These are phyloP conservation scores for Ustulina deusta DNA, from an alignment of 2,329 filamentous ascomycete genomes.

Conservation along the genomic window DNA sequence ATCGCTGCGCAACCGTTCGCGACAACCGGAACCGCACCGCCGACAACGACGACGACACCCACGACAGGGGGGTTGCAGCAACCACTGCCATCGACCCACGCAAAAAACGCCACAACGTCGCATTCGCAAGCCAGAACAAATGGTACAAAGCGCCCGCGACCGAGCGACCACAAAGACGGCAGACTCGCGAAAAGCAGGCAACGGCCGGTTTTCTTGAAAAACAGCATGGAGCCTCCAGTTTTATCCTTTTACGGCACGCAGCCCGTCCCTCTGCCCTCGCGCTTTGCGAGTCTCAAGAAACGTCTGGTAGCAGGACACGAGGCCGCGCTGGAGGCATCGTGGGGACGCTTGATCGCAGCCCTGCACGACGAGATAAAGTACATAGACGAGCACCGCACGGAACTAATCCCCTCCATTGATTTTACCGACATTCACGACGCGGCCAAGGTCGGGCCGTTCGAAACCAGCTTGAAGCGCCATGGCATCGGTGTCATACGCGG, in stretches of 20 bases:
- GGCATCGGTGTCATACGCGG: conserved; percentile 75
- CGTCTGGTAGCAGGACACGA: conserved; percentile 68
- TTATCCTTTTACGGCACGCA: conserved; percentile 69
- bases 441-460: conserved; percentile 66
- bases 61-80: conserved; percentile 21
- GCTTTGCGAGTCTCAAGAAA: conserved; percentile 68
- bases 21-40: conserved; percentile 21
- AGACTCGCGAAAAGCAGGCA: conserved; percentile 50
- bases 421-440: conserved; percentile 63
- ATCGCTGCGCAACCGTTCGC: conserved; percentile 27
- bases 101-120: conserved; percentile 16
- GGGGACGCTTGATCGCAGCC: conserved; percentile 65
- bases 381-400: conserved; percentile 63
- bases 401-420: conserved; percentile 68
- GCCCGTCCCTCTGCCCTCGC: conserved; percentile 68
- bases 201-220: conserved; percentile 50
- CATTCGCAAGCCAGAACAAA: conserved; percentile 28
- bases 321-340: conserved; percentile 64
- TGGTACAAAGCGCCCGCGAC: conserved; percentile 49
- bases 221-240: conserved; percentile 61
- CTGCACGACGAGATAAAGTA: conserved; percentile 64
- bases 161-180: conserved; percentile 50
- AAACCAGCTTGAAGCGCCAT: conserved; percentile 67
- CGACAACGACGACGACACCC: conserved; percentile 18
- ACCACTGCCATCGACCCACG: conserved; percentile 6